These are phyloP conservation scores for Sporisorium sorghi DNA, from an alignment of 1,284 basidiomycete genomes.

Conservation along the genomic window DNA sequence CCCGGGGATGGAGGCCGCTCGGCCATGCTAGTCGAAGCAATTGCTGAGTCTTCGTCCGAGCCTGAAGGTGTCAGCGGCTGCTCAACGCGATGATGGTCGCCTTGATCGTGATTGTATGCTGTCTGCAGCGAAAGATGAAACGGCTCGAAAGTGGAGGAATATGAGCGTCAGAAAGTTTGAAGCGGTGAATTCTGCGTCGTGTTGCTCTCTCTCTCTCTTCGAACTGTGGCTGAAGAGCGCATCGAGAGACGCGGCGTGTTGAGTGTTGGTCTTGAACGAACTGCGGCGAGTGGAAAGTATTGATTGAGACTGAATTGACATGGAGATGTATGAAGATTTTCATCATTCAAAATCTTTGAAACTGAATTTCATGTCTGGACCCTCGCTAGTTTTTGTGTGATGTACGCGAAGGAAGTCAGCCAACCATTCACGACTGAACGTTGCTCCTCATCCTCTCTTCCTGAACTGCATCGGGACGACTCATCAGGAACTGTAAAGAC, in stretches of 20 bases:
- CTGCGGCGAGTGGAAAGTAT: neutral
- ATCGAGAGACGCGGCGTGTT: slow-evolving; percentile 9
- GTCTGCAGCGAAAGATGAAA: neutral
- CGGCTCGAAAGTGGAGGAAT: slow-evolving; percentile 21
- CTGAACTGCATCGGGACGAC: neutral
- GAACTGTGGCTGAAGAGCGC: neutral
- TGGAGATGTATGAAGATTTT: accelerated
- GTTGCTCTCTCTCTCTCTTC: slow-evolving; percentile 18
- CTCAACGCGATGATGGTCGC: slow-evolving; percentile 2
- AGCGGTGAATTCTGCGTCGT: slow-evolving; percentile 20
- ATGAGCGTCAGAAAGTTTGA: neutral
- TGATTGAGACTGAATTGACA: slow-evolving; percentile 5
- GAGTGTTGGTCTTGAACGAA: slow-evolving; percentile 29
- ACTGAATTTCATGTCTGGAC: neutral
- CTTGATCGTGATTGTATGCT: slow-evolving; percentile 3
- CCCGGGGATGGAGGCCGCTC: slow-evolving; percentile 40
- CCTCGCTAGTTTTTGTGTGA: slow-evolving; percentile 15
- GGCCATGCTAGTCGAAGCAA: slow-evolving; percentile 17
- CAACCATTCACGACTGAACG: neutral
- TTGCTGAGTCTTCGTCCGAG: neutral
- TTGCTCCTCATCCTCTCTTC: neutral
- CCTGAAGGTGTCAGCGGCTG: neutral
- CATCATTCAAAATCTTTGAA: slow-evolving; percentile 16
- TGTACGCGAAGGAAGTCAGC: slow-evolving; percentile 21
- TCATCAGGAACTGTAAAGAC: slow-evolving; percentile 1